These are phyloP conservation scores for Dioszegia crocea DNA, from an alignment of 768 basidiomycete genomes.

Conservation along the genomic window DNA sequence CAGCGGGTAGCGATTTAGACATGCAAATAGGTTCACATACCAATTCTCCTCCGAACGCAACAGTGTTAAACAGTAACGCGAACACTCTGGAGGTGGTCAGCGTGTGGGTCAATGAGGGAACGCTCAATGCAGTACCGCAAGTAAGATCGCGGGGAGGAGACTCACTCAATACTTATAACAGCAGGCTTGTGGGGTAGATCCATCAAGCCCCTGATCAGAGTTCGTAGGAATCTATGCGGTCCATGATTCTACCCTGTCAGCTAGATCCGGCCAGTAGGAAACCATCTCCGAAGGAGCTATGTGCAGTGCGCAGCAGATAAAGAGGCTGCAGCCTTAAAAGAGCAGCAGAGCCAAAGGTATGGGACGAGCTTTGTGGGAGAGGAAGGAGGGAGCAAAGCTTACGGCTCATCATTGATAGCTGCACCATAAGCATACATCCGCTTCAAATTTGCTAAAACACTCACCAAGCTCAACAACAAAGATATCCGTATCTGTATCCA, in stretches of 20 bases:
- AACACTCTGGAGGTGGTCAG: slow-evolving; percentile 10
- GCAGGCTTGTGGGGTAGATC: slow-evolving; percentile 41
- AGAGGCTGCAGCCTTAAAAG: too few species aligned
- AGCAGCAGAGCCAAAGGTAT: too few species aligned
- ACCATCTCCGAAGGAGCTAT: too few species aligned
- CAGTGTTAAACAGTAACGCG: slow-evolving; percentile 13
- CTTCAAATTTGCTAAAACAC: background rate
- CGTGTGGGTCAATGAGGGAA: background rate
- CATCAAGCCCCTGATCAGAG: slow-evolving; percentile 31
- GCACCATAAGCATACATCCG: background rate
- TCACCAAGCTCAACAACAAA: slow-evolving; percentile 43
- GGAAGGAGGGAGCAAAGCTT: background rate
- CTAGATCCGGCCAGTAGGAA: too few species aligned
- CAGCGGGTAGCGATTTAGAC: background rate
- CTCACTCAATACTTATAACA: slow-evolving; percentile 42
- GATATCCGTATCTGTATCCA: slow-evolving; percentile 45
- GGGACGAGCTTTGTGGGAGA: too few species aligned
- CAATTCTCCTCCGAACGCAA: slow-evolving; percentile 14
- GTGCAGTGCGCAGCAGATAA: too few species aligned
- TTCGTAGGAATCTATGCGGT: slow-evolving; percentile 34
- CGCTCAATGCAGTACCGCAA: too few species aligned
- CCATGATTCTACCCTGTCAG: slow-evolving; percentile 14
- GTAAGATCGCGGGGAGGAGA: background rate
- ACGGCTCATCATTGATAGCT: slow-evolving; percentile 37
- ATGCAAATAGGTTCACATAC: background rate